phyloP scores from a whole-genome alignment of 495 filamentous ascomycete genomes.

The Jackrogersella minutella region DNA sequence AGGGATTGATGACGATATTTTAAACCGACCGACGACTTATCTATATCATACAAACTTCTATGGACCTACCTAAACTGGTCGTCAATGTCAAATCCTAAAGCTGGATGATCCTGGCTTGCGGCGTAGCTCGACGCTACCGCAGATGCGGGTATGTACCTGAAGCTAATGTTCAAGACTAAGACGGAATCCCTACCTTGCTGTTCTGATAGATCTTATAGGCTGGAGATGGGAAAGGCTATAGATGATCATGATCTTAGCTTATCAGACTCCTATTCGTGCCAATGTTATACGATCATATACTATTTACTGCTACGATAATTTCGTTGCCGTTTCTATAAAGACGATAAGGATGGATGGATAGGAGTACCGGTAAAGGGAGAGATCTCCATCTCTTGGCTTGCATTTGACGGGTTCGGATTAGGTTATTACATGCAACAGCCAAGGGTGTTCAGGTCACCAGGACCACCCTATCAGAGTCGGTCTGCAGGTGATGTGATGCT shows the following conservation, averaged over 20 bases:
- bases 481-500: constrained; percentile 24
- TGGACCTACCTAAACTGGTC: constrained; percentile 30
- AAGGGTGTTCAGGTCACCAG: constrained; percentile 21
- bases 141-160: background rate
- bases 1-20: background rate
- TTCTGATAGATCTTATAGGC: background rate
- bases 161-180: background rate
- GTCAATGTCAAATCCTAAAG: constrained; percentile 20
- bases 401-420: constrained; percentile 29
- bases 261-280: too few species aligned
- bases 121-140: background rate
- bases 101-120: background rate
- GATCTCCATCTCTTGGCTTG: constrained; percentile 10
- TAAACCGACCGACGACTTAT: background rate
- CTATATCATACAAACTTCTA: background rate
- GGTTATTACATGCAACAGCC: constrained; percentile 18
- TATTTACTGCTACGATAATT: too few species aligned
- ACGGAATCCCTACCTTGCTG: background rate
- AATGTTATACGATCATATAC: too few species aligned
- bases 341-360: background rate
- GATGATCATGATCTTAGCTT: background rate
- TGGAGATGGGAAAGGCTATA: background rate
- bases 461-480: constrained; percentile 22
- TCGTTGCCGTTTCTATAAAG: background rate
- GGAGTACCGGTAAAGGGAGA: background rate